phyloP scores from a whole-genome alignment of 306 rosid species.

The Sechiopsis laciniata region DNA sequence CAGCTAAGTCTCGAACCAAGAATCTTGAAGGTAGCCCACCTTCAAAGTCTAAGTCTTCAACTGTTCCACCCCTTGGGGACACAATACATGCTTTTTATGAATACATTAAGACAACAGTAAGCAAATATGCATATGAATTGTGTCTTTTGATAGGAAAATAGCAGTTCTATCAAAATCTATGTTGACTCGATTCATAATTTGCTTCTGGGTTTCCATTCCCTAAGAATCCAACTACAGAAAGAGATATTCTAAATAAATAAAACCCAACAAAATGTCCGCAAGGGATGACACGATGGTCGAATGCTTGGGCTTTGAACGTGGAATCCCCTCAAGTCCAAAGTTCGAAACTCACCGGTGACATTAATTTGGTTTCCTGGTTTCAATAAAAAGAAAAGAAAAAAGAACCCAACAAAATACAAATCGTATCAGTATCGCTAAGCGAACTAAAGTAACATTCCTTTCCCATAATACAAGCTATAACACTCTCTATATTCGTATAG shows the following conservation, averaged over 20 bases:
- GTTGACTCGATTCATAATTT: neutral
- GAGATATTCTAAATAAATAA: neutral
- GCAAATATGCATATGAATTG: neutral
- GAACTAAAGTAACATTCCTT: slow-evolving; percentile 6
- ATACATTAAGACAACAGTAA: neutral
- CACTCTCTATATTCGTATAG: neutral
- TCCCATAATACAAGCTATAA: neutral
- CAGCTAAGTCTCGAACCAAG: no score
- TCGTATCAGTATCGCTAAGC: neutral
- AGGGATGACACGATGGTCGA: no score
- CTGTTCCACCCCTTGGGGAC: no score
- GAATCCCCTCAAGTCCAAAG: no score
- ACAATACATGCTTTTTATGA: no score
- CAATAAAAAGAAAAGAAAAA: no score
- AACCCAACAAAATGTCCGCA: no score
- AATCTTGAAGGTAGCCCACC: no score
- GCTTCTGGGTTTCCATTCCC: neutral
- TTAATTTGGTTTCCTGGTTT: no score
- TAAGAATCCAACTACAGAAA: neutral
- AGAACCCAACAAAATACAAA: slow-evolving; percentile 5
- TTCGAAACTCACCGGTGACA: no score
- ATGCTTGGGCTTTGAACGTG: no score
- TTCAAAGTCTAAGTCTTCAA: no score
- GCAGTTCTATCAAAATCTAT: neutral
- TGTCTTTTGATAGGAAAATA: neutral